These are phyloP conservation scores for Geotrichum carabidarum DNA, from an alignment of 1,139 yeast species.

Conservation along the genomic window DNA sequence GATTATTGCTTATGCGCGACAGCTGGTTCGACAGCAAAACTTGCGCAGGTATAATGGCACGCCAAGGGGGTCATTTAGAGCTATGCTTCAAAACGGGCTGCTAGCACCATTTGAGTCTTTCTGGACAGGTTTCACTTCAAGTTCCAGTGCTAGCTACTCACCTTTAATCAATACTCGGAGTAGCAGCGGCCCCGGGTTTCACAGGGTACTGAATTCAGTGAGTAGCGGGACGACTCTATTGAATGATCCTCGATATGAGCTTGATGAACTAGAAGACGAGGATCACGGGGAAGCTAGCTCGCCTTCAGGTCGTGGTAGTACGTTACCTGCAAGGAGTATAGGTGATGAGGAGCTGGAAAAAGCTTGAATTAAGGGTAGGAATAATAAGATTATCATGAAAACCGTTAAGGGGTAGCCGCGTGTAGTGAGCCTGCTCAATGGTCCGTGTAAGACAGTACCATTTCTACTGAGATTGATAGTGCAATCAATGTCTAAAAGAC, in stretches of 20 bases:
- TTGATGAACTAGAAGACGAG: background rate
- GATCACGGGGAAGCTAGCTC: background rate
- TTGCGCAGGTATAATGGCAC: slow-evolving; percentile 36
- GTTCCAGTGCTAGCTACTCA: slow-evolving; percentile 1
- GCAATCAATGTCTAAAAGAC: too few relatives aligned
- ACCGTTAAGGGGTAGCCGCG: background rate
- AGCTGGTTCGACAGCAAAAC: slow-evolving; percentile 35
- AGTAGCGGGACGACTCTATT: background rate
- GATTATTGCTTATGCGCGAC: slow-evolving; percentile 55
- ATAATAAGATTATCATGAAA: background rate
- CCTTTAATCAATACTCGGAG: background rate
- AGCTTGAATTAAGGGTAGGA: background rate
- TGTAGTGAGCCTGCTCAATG: background rate
- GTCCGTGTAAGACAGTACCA: slow-evolving; percentile 2
- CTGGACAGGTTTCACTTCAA: slow-evolving; percentile 45
- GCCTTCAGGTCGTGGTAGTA: background rate
- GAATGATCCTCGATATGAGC: background rate
- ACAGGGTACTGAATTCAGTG: background rate
- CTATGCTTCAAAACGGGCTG: slow-evolving; percentile 31
- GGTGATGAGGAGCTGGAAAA: background rate
- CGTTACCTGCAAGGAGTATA: background rate
- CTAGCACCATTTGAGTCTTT: slow-evolving; percentile 34
- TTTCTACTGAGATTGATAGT: too few relatives aligned
- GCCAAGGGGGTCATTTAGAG: slow-evolving; percentile 34
- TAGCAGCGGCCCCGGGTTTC: background rate